Evolutionary conservation across 176 grass and related monocot species (phyloP).

Genomic region (Coix lacrymajobi): DNA sequence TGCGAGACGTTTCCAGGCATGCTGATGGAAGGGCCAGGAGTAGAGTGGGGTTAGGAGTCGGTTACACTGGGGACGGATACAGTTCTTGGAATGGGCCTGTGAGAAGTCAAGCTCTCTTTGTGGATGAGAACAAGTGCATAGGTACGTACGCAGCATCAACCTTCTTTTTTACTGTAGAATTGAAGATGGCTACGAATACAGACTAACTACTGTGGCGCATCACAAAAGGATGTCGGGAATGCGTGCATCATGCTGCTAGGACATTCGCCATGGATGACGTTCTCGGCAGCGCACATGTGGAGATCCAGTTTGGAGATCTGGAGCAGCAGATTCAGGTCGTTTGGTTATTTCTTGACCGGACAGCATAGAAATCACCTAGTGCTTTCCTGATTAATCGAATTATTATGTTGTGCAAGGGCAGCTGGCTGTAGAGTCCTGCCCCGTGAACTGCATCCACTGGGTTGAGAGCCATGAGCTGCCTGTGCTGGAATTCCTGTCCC

Average conservation of each 20-base stretch:
- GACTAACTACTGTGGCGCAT: neutral
- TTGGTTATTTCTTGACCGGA: neutral
- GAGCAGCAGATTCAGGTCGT: constrained; percentile 50
- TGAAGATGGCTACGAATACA: neutral
- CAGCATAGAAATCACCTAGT: neutral
- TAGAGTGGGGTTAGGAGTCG: neutral
- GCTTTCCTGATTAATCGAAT: neutral
- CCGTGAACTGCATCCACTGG: constrained; percentile 61
- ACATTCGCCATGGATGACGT: constrained; percentile 65
- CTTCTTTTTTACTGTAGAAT: neutral
- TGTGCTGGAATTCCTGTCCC: constrained; percentile 31
- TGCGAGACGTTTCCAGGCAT: constrained; percentile 22
- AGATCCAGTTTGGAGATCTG: constrained; percentile 50
- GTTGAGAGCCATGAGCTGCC: constrained; percentile 41
- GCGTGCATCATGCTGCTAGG: constrained; percentile 39
- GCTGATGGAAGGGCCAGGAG: constrained; percentile 19
- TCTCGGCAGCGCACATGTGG: constrained; percentile 44
- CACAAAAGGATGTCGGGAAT: constrained; percentile 49
- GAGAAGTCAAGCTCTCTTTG: constrained; percentile 55
- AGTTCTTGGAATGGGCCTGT: constrained; percentile 65
- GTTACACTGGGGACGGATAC: constrained; percentile 44
- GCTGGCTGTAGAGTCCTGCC: constrained; percentile 58
- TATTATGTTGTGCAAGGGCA: constrained; percentile 2
- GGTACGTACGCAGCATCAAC: constrained; percentile 15
- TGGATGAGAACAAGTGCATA: constrained; percentile 71